Base-by-base conservation (phyloP, 2,329 filamentous ascomycete species). In the Leptographium galeiforme region DNA sequence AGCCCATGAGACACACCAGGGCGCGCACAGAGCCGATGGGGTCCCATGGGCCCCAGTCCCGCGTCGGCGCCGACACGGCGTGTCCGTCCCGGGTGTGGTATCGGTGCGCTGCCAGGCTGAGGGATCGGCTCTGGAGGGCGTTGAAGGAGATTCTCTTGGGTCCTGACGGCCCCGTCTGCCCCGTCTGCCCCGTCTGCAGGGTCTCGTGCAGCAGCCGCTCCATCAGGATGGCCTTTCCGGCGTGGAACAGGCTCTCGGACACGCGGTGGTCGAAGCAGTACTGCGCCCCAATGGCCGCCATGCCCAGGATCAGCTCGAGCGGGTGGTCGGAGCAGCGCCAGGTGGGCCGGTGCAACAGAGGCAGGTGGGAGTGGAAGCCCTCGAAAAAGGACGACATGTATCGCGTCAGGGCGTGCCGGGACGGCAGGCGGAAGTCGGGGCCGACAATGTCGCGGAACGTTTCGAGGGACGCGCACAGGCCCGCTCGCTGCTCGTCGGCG, bases 181-280 rank as follows among this genome's bases (percentile, higher is more conserved):
- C n/a, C n/a, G n/a, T n/a, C n/a, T n/a, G n/a, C 1, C 14, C n/a
- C 10, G 73, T 64, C 40, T 70, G 70, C 49, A 72, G 70, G 57
- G 78, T 74, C 53, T 72, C 66, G 55, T 71, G 67, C 44, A 72
- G 69, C 41, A 79, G 72, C 18, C 75, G 71, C 58, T 77, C 70
- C 1, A 71, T 66, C 38, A 78, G 67, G 38, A 82, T 74, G 10
- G 74, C 69, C 58, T 75, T 77, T 12, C 76, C 75, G 13, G 75
- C 74, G 61, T 77, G 74, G 60, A 79, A 81, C 3, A 81, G 67
- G 46, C 78, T 72, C 40, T 79, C 76, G 0, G 75, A 76, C 50
- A 73, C 66, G 11, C 66, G 64, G 16, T 66, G 64, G 57, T 79
- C 75, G 58, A 77, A 78, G 33, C 73, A 66, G 58, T 73, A 73